phyloP scores from a whole-genome alignment of 78 protist genomes.

The Speleostelium caveatum region DNA sequence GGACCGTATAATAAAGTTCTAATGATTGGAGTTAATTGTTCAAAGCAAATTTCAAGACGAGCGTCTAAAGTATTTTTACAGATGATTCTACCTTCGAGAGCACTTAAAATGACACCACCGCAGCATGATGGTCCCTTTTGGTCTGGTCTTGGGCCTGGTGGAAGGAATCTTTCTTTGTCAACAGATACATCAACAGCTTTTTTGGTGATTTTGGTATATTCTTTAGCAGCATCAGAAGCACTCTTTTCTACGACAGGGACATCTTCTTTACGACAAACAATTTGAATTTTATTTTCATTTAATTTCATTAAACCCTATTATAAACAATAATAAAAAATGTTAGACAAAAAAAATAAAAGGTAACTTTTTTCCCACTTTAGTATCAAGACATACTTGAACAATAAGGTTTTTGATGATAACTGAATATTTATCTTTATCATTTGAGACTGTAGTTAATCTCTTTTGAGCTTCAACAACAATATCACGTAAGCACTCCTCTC shows the following conservation, averaged over 20 bases:
- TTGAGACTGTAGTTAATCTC: constrained; percentile 43
- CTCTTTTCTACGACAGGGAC: constrained; percentile 13
- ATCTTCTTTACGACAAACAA: constrained; percentile 78
- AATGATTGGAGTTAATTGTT: constrained; percentile 81
- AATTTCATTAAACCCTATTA: constrained; percentile 66
- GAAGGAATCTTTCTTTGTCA: constrained; percentile 59
- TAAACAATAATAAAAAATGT: neutral
- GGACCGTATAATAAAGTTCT: constrained; percentile 78
- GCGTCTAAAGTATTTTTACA: constrained; percentile 86
- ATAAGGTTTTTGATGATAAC: constrained; percentile 67
- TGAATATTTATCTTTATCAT: constrained; percentile 46
- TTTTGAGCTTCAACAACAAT: constrained; percentile 68
- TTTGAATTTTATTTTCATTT: constrained; percentile 34
- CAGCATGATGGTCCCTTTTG: constrained; percentile 64
- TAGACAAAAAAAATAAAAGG: neutral
- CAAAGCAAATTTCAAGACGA: constrained; percentile 84
- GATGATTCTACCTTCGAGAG: constrained; percentile 78
- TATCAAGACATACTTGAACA: no score
- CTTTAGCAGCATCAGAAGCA: constrained; percentile 35
- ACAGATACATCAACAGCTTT: constrained; percentile 26
- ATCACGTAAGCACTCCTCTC: constrained; percentile 81
- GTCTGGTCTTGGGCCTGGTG: constrained; percentile 71
- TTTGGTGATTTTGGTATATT: constrained; percentile 16
- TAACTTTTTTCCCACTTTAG: neutral
- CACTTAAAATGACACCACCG: constrained; percentile 81